A percentile compares a stretch with the other conserved stretches of the same genome.
Evolutionary conservation across 2,329 filamentous ascomycete genomes (phyloP).

Genomic region (Pestalotiopsis sp.): DNA sequence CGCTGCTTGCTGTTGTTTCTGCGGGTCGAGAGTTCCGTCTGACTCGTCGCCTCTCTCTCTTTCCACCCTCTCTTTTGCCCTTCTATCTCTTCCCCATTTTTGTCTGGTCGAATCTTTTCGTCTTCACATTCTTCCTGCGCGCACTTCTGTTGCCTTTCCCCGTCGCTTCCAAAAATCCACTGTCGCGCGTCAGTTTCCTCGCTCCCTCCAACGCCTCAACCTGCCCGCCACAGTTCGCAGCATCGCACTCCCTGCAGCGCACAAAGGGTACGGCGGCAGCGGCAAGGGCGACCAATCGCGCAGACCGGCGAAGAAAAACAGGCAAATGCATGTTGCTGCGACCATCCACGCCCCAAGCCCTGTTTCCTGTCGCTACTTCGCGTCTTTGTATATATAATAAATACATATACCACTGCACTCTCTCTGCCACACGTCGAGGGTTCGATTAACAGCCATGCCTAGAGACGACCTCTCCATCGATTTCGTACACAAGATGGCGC

Average conservation of each 20-base stretch:
- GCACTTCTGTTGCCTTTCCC: background rate
- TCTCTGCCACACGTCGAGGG: constrained; percentile 25
- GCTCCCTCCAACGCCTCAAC: background rate
- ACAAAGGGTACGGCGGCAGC: background rate
- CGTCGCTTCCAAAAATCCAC: background rate
- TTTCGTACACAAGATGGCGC: constrained; percentile 69
- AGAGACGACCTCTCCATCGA: constrained; percentile 75
- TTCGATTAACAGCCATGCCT: constrained; percentile 67
- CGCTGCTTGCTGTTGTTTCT: background rate
- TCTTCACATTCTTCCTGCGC: background rate
- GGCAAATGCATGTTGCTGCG: background rate
- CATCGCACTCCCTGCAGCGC: background rate
- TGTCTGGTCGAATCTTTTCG: background rate
- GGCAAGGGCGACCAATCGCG: background rate
- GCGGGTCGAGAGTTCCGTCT: background rate
- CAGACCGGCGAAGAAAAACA: constrained; percentile 14
- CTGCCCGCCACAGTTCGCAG: background rate
- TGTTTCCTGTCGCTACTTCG: constrained; percentile 16
- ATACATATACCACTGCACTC: constrained; percentile 20
- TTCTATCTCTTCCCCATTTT: constrained; percentile 19
- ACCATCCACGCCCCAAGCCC: background rate
- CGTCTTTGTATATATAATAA: constrained; percentile 27
- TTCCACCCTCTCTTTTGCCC: constrained; percentile 6
- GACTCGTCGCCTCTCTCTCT: background rate
- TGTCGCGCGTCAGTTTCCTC: background rate